Conservation (phyloP, 305 asterid species). For the Fraxinus albicans region DNA sequence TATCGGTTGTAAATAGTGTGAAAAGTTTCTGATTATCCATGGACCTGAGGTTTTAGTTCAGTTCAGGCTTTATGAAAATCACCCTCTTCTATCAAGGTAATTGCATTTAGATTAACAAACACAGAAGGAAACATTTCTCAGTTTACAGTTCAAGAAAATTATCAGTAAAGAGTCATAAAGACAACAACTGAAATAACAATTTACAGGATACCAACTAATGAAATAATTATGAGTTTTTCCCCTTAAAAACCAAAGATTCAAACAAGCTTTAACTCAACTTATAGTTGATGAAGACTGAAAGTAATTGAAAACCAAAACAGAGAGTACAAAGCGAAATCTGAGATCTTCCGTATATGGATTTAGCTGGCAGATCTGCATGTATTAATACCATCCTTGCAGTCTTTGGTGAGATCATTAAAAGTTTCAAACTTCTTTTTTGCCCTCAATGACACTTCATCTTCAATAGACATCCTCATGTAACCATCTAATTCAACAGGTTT, state of each 20-base stretch:
- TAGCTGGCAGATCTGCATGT: constrained; percentile 51
- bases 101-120: not conserved
- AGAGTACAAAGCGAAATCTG: not conserved
- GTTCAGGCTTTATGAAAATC: constrained; percentile 19
- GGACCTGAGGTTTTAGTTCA: constrained; percentile 24
- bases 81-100: not conserved
- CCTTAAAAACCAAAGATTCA: constrained; percentile 1
- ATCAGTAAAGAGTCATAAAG: not conserved
- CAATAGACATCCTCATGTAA: constrained; percentile 71
- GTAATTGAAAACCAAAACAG: not conserved
- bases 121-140: not conserved
- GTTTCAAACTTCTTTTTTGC: constrained; percentile 81
- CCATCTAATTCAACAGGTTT: constrained; percentile 75
- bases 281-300: not conserved
- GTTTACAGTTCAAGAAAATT: not conserved
- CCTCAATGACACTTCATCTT: constrained; percentile 70
- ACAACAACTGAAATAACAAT: not conserved
- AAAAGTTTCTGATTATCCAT: constrained; percentile 21
- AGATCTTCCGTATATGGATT: not conserved
- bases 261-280: constrained; percentile 13
- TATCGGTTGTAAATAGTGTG: constrained; percentile 24
- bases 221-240: constrained; percentile 14
- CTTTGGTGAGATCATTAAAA: constrained; percentile 76
- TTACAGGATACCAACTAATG: constrained; percentile 18
- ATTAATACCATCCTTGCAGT: constrained; percentile 77